Base-by-base conservation (phyloP, 768 basidiomycete genomes). In the Termitomyces sp. region DNA sequence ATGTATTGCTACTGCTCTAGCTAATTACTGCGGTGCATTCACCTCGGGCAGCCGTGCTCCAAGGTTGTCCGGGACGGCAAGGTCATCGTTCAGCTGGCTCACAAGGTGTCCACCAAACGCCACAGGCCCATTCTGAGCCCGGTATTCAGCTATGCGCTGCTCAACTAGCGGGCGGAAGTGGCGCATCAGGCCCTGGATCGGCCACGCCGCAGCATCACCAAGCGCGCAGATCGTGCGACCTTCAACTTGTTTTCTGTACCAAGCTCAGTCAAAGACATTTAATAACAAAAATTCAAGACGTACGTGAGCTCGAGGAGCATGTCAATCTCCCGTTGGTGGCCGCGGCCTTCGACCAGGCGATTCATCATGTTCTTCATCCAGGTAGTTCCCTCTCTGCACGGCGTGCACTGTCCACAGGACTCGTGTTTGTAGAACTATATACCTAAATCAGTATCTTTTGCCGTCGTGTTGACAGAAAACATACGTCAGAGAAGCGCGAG, bases 361-460 rank as follows among this genome's bases (percentile, higher is more conserved):
- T 94, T 85, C 96, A 99, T 99, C 94, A 98, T 98, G 76, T 98
- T 96, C 86, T 91, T 93, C 92, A 99, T 94, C 96, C 96, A 98
- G 0, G 94, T 97, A 2, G 96, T 98, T 40, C 95, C 94, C 70
- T 95, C 92, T 64, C 93, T 79, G 73, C 94, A 96, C 4, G 95
- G 94, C 12, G 94, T 96, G 69, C 96, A 98, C 72, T 98, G 96
- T 15, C 96, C 96, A 68, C 96, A 98, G 1, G 94, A 96, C 72
- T 98, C 96, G 77, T 98, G 96, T 76, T 97, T 96, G 82, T 98
- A 98, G 80, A 98, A 98, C 84, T 91, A 20, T 4, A 28, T 52
- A 49, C 3, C 36, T n/a, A 58, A 53, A 18, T 61, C 38, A 44
- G 56, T 52, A 40, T 15, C 4, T 5, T 1, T 20, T 15, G 2